Evolutionary conservation across 495 filamentous ascomycete species (phyloP).

Genomic region (Paragyromitra xinjiangensis): DNA sequence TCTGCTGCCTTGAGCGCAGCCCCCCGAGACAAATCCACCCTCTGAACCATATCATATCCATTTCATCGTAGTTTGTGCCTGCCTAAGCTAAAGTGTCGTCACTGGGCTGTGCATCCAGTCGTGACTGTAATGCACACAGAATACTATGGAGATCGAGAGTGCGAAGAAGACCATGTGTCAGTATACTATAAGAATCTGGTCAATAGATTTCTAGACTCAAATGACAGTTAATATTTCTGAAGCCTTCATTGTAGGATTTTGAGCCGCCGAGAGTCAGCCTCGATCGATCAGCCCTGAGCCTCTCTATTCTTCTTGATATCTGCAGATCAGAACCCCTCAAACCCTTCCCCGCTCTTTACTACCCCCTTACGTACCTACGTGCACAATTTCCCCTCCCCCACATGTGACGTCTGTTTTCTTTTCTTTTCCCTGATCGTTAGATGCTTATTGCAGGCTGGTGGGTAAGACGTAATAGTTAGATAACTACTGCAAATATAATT

Average conservation of each 20-base stretch:
- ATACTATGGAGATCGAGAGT: too few species aligned
- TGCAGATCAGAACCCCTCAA: neutral
- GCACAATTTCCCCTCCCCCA: neutral
- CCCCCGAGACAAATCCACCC: too few species aligned
- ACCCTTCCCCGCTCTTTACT: neutral
- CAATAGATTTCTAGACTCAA: neutral
- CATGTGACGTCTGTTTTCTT: neutral
- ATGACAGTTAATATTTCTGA: neutral
- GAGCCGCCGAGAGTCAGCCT: too few species aligned
- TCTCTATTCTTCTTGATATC: too few species aligned
- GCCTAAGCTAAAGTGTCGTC: neutral
- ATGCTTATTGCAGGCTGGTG: too few species aligned
- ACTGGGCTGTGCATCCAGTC: neutral
- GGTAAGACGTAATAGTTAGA: neutral
- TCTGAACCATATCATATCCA: neutral
- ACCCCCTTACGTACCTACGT: neutral
- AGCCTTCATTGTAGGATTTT: neutral
- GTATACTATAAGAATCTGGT: neutral
- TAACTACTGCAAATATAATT: neutral
- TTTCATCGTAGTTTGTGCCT: neutral
- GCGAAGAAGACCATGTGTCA: neutral
- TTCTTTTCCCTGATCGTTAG: neutral
- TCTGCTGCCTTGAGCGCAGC: neutral
- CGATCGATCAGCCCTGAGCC: too few species aligned
- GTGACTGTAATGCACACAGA: too few species aligned